These are phyloP conservation scores for Pulveroboletus sp. DNA, from an alignment of 768 basidiomycete genomes.

Conservation along the genomic window DNA sequence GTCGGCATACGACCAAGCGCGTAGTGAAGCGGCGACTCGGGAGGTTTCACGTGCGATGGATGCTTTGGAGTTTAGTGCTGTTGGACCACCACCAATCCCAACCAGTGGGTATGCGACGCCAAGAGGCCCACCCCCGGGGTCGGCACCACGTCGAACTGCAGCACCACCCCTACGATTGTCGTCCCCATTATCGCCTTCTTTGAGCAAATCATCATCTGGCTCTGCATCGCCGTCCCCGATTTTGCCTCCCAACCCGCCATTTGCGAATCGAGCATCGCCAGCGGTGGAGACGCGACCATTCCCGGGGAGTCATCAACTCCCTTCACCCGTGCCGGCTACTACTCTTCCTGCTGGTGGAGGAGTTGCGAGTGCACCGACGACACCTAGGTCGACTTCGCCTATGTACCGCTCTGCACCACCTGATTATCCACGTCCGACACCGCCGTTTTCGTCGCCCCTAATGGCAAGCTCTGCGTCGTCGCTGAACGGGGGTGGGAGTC, in stretches of 20 bases:
- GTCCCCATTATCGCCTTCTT: background rate
- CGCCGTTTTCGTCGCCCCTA: conserved; percentile 27
- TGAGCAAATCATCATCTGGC: conserved; percentile 11
- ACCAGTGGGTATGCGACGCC: conserved; percentile 17
- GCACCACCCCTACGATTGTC: background rate
- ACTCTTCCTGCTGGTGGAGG: background rate
- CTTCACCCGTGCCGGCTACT: conserved; percentile 1
- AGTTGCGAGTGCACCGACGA: background rate
- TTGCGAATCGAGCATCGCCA: conserved; percentile 27
- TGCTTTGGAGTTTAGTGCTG: conserved; percentile 41
- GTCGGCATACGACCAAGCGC: conserved; percentile 45
- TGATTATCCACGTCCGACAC: conserved; percentile 41
- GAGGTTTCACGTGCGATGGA: conserved; percentile 66
- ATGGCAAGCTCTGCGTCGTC: conserved; percentile 34
- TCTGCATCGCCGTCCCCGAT: conserved; percentile 25
- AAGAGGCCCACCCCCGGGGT: conserved; percentile 7
- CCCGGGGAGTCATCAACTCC: conserved; percentile 3
- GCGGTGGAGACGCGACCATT: conserved; percentile 3
- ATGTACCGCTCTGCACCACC: conserved; percentile 28
- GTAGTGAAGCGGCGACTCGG: conserved; percentile 63
- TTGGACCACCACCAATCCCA: conserved; percentile 9
- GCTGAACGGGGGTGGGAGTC: conserved; percentile 22
- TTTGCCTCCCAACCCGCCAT: conserved; percentile 38
- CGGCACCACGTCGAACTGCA: conserved; percentile 1
- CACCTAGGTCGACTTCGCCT: conserved; percentile 1